Conservation (phyloP, 805 yeast species). For the Sungouiozyma ichnusensis region DNA sequence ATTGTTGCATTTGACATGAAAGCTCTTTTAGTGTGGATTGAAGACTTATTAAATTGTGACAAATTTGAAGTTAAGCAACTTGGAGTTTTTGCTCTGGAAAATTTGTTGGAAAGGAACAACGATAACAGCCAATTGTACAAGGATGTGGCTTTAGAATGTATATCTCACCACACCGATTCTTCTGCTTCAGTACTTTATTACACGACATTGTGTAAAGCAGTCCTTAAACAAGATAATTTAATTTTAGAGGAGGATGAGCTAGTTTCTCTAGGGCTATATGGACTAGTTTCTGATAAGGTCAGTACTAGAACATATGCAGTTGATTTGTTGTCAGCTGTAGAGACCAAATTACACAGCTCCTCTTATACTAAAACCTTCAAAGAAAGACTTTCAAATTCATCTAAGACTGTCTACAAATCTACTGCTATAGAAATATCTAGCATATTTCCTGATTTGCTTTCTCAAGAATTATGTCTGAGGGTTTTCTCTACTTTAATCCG, state of each 20-base stretch:
- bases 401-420: constrained; percentile 77
- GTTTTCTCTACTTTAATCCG: constrained; percentile 65
- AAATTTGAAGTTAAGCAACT: constrained; percentile 47
- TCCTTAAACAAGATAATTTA: constrained; percentile 39
- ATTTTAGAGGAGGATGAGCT: constrained; percentile 53
- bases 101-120: constrained; percentile 52
- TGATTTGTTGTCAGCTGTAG: constrained; percentile 56
- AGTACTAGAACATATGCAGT: constrained; percentile 67
- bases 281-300: constrained; percentile 62
- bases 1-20: constrained; percentile 61
- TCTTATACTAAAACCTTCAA: constrained; percentile 47
- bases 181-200: constrained; percentile 60
- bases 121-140: constrained; percentile 40
- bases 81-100: constrained; percentile 63
- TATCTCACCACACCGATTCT: constrained; percentile 40
- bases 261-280: constrained; percentile 64
- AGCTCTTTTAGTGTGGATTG: constrained; percentile 71
- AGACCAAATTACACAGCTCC: constrained; percentile 45
- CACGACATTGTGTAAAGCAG: constrained; percentile 55
- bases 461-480: constrained; percentile 47
- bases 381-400: constrained; percentile 62
- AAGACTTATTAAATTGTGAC: constrained; percentile 50
- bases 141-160: constrained; percentile 65
- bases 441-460: constrained; percentile 50
- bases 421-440: constrained; percentile 73